Base-by-base conservation (phyloP, 2,329 filamentous ascomycete genomes). In the Chaetomiaceae sp. region DNA sequence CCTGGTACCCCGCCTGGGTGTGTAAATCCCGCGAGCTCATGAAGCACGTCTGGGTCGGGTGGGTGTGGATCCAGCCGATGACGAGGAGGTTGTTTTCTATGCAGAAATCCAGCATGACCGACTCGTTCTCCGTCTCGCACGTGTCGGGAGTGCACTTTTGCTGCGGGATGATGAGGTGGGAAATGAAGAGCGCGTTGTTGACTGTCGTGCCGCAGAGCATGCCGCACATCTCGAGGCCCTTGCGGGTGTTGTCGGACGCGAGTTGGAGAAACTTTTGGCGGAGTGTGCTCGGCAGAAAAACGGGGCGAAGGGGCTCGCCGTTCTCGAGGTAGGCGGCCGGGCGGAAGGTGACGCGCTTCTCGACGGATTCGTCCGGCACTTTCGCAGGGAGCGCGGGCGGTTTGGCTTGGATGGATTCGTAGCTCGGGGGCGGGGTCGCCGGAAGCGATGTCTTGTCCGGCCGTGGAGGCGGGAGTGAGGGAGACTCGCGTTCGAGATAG, bases 31-130 rank as follows among this genome's bases (percentile, higher is more conserved):
- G 79, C 45, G 88, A 94, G 67, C 90, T 96, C 89, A 99, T 95
- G 69, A 99, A 99, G 70, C 94, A 99, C 0, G 90, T 95, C 72
- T 99, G 94, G 0, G 87, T 90, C 0, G 94, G 94, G 68, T 99
- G 94, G 0, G 94, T 99, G 68, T 99, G 94, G 57, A 99, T 99
- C 94, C 94, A 99, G 36, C 92, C 92, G 5, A 96, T 79, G 49
- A 95, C 84, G 69, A 96, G 82, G 33, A 97, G 72, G 56, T 95
- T 88, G 65, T 95, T 83, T 5, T 78, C 79, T 63, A 94, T 88
- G 66, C 91, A 95, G 68, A 92, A 96, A 53, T 96, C 90, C 62
- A 96, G 91, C 25, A 96, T 78, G 0, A 84, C 83, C 27, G 82
- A 81, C 68, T 95, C 91, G 61, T 96, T 94, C 44, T 90, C 83